These are phyloP conservation scores for Krasilnikovozyma curviuscula DNA, from an alignment of 768 basidiomycete genomes.

Conservation along the genomic window DNA sequence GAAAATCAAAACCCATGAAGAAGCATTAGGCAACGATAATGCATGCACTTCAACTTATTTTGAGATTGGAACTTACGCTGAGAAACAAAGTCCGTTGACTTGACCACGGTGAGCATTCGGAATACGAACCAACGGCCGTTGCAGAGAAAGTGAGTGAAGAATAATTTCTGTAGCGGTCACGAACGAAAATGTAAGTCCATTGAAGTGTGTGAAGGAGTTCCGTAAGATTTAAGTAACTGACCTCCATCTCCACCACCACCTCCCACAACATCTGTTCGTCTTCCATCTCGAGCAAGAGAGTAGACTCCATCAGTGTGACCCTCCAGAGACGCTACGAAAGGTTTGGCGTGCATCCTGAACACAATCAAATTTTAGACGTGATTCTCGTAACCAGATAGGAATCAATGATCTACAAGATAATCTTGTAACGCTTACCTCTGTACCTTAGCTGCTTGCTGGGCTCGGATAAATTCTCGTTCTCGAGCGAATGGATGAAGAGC, in stretches of 20 bases:
- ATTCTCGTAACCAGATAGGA: neutral
- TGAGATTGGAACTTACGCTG: constrained; percentile 11
- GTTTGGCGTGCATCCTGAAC: constrained; percentile 78
- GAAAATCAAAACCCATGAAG: neutral
- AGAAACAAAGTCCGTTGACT: constrained; percentile 26
- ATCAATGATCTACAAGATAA: neutral
- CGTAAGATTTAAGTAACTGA: constrained; percentile 28
- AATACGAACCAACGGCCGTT: constrained; percentile 25
- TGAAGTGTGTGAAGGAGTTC: too few species aligned
- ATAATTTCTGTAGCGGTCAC: constrained; percentile 45
- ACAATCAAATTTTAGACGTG: neutral
- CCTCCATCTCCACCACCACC: constrained; percentile 95
- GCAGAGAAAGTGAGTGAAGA: constrained; percentile 38
- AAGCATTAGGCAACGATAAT: neutral
- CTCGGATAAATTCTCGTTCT: constrained; percentile 79
- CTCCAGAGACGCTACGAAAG: constrained; percentile 72
- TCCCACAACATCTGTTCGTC: constrained; percentile 55
- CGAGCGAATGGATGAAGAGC: constrained; percentile 88
- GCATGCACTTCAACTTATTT: neutral
- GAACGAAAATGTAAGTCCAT: too few species aligned
- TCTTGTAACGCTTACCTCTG: constrained; percentile 29
- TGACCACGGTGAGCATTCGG: constrained; percentile 27
- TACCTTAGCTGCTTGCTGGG: constrained; percentile 88
- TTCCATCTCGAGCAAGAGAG: constrained; percentile 47
- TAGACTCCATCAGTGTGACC: constrained; percentile 94